Base-by-base conservation (phyloP, 1,284 basidiomycete genomes). In the Naganishia albida region DNA sequence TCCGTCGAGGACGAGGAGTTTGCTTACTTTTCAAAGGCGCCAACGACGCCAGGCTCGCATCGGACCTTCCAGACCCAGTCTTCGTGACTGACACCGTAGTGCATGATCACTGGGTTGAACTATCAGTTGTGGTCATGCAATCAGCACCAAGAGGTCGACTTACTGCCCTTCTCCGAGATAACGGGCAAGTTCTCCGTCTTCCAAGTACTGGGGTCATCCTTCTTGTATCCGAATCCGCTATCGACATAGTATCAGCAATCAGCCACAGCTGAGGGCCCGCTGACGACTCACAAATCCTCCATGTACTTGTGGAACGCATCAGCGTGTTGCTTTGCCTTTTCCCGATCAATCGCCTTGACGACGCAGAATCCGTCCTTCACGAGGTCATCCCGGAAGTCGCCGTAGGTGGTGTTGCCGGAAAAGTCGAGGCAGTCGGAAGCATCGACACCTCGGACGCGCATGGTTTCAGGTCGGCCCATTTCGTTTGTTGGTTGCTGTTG, bases 301-400 rank as follows among this genome's bases (percentile, higher is more conserved):
- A 77, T 68, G 73, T 74, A 77, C 20, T 70, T 57, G 67, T 72
- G 72, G 18, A 71, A 70, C 15, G 56, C 13, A 25, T 69, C 54
- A 1, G 69, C 64, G 53, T 74, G 73, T 20, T 67, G 43, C 34
- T 69, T 62, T 0, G 76, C 74, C 1, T 64, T 63, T 39, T 73
- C 72, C 0, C 75, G 67, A 28, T 77, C 67, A 8, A 69, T 73
- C 2, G 66, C 68, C 42, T 56, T 56, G 48, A 78, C 69, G 16
- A 78, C 72, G 25, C 67, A 68, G 67, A 68, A 75, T 12, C 74
- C 76, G 26, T 76, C 65, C 3, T 54, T 51, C 10, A 51, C 67
- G 7, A 77, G 68, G n/a, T 70, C 70, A 65, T 77, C 73, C 18
- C 74, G 68, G 68, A 70, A 76, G 66, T 75, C 75, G 44, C 66